phyloP scores from a whole-genome alignment of 2,329 filamentous ascomycete genomes.

The Pleomassaria siparia region DNA sequence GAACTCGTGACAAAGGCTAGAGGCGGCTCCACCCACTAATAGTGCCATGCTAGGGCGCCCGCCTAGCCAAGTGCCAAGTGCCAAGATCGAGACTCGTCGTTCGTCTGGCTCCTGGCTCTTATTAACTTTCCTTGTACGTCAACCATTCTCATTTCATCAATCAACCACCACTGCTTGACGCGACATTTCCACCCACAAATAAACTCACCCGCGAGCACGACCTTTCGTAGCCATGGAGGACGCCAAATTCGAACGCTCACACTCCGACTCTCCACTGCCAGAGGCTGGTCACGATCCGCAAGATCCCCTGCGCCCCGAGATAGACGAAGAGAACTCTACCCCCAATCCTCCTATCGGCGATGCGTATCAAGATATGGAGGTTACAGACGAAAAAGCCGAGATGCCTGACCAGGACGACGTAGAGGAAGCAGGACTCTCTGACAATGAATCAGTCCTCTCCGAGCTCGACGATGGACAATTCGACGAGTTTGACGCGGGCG shows the following conservation, averaged over 20 bases:
- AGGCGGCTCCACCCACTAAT: not conserved
- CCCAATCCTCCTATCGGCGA: constrained; percentile 47
- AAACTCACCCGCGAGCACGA: not conserved
- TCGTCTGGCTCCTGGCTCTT: not conserved
- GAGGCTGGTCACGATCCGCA: constrained; percentile 51
- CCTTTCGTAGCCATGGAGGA: constrained; percentile 44
- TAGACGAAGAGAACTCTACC: constrained; percentile 52
- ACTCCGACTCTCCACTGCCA: constrained; percentile 45
- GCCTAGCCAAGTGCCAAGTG: too few species aligned
- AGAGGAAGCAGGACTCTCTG: constrained; percentile 50
- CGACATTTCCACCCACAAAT: not conserved
- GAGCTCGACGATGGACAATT: constrained; percentile 68
- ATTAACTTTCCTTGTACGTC: constrained; percentile 1
- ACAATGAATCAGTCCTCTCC: constrained; percentile 63
- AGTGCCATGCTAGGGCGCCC: too few species aligned
- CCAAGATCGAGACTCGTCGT: not conserved
- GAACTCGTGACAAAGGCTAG: too few species aligned
- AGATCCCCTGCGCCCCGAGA: constrained; percentile 49
- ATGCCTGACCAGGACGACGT: constrained; percentile 41
- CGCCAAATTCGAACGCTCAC: constrained; percentile 42
- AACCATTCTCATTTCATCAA: not conserved
- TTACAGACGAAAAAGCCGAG: constrained; percentile 42
- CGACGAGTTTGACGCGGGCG: constrained; percentile 63
- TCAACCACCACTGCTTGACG: not conserved
- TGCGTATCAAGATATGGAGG: constrained; percentile 50